Base-by-base conservation (phyloP, 495 filamentous ascomycete species). In the Xylaria longipes region DNA sequence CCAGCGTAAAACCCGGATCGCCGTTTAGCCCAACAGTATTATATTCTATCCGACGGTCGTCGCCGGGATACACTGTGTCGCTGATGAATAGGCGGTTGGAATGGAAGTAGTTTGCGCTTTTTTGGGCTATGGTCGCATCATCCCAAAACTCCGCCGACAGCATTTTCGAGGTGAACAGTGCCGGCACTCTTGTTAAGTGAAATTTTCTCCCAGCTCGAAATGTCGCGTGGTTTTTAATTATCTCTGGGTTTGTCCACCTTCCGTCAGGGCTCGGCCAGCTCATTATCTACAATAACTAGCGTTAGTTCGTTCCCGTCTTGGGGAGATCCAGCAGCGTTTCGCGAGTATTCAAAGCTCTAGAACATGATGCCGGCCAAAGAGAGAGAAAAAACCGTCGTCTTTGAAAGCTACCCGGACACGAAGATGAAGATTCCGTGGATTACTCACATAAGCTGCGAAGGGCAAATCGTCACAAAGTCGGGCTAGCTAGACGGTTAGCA, bases 61-160 rank as follows among this genome's bases (percentile, higher is more conserved):
- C 14, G 25, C 31, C 43, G 31, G 29, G 0, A 37, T 1, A 17
- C 2, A 0, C 3, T 7, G 57, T 11, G 9, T 56, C 27, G 31
- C 57, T 60, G 8, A 1, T 7, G 57, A 56, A 56, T 17, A 56
- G 2, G 17, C 25, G 45, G 45, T 27, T 48, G 3, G 8, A 20
- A n/a, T 25, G 29, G 43, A 69, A 69, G 31, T 39, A 54, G 57
- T 50, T 22, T 12, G 50, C 68, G 43, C 68, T 69, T 8, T 69
- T 69, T 2, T 45, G 43, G 20, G 56, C 1, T 45, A 50, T 37
- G 1, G 9, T 27, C 6, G n/a, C 56, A 20, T 62, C 27, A 1
- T 41, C 9, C 68, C 68, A 69, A 20, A 62, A 69, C 11, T 15
- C n/a, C 11, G 46, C 56, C 20, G 52, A 60, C 14, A 69, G 15